Evolutionary conservation across 495 filamentous ascomycete genomes (phyloP).

Genomic region (Penicillium crystallinum): DNA sequence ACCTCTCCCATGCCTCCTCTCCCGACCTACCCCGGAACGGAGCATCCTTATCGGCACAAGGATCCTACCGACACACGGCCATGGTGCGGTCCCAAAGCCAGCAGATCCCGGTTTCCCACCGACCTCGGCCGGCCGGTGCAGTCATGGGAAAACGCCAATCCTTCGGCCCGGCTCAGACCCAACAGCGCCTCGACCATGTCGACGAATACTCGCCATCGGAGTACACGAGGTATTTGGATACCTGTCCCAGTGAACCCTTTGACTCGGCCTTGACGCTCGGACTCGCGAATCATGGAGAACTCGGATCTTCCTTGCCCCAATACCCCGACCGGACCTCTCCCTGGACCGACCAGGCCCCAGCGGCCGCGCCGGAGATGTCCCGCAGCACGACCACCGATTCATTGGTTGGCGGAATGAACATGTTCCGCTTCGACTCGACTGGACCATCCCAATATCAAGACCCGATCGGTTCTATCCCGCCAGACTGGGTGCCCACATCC

Average conservation of each 20-base stretch:
- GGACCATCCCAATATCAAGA: slow-evolving; percentile 29
- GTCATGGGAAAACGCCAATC: slow-evolving; percentile 31
- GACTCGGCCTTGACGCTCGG: slow-evolving; percentile 28
- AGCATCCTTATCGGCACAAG: slow-evolving; percentile 17
- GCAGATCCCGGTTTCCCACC: slow-evolving; percentile 36
- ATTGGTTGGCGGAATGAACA: slow-evolving; percentile 40
- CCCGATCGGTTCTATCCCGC: slow-evolving; percentile 25
- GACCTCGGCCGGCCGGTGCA: slow-evolving; percentile 22
- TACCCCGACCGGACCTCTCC: slow-evolving; percentile 20
- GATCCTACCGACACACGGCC: slow-evolving; percentile 29
- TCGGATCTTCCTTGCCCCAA: slow-evolving; percentile 16
- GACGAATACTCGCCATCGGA: slow-evolving; percentile 42
- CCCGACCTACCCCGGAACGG: slow-evolving; percentile 22
- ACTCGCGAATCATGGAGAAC: slow-evolving; percentile 26
- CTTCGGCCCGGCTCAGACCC: slow-evolving; percentile 27
- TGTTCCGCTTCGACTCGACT: slow-evolving; percentile 40
- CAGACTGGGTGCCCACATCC: slow-evolving; percentile 33
- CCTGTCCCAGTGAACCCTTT: slow-evolving; percentile 18
- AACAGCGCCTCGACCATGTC: slow-evolving; percentile 33
- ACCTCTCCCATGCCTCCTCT: slow-evolving; percentile 32
- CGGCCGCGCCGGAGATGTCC: slow-evolving; percentile 38
- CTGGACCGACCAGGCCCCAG: slow-evolving; percentile 17
- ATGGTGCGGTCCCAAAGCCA: slow-evolving; percentile 46
- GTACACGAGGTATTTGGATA: slow-evolving; percentile 37
- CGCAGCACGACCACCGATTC: slow-evolving; percentile 42